phyloP scores from a whole-genome alignment of 805 yeast species.

The Lachancea thermotolerans region DNA sequence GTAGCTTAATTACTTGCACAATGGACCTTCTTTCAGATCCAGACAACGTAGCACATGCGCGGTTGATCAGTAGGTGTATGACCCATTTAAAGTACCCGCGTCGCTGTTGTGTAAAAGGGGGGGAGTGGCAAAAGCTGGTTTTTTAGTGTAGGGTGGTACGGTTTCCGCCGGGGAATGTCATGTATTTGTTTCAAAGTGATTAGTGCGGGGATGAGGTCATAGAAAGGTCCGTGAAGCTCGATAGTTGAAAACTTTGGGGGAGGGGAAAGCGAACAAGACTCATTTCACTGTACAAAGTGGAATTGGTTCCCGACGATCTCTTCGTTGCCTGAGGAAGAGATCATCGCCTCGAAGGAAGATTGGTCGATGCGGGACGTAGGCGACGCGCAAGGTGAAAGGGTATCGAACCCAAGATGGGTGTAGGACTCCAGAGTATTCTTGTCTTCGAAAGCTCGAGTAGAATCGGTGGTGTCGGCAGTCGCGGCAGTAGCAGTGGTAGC shows the following conservation, averaged over 20 bases:
- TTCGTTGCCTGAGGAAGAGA: not conserved
- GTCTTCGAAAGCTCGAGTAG: slow-evolving; percentile 2
- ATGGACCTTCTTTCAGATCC: not conserved
- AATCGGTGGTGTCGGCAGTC: slow-evolving; percentile 3
- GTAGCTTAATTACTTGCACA: slow-evolving; percentile 1
- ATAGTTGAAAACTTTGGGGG: not conserved
- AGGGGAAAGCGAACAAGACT: not conserved
- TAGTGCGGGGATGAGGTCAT: not conserved
- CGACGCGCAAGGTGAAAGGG: slow-evolving; percentile 4
- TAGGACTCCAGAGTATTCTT: slow-evolving; percentile 1
- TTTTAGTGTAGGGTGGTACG: no score
- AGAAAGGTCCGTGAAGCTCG: not conserved
- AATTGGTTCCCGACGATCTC: not conserved
- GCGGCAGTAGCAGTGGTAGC: slow-evolving; percentile 3
- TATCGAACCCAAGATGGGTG: slow-evolving; percentile 1
- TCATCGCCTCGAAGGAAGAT: slow-evolving; percentile 5
- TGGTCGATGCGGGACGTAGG: slow-evolving; percentile 1
- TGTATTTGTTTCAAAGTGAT: not conserved
- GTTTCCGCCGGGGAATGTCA: slow-evolving; percentile 2
- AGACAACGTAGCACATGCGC: not conserved
- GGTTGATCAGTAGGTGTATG: no score
- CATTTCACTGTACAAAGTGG: not conserved
- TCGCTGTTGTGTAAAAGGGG: no score
- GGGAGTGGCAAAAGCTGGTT: no score
- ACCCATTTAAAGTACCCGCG: no score